Percentiles rank a stretch among this genome's conserved stretches.
Conservation (phyloP, 352 stramenopile species). For the Globisporangium okanoganense region DNA sequence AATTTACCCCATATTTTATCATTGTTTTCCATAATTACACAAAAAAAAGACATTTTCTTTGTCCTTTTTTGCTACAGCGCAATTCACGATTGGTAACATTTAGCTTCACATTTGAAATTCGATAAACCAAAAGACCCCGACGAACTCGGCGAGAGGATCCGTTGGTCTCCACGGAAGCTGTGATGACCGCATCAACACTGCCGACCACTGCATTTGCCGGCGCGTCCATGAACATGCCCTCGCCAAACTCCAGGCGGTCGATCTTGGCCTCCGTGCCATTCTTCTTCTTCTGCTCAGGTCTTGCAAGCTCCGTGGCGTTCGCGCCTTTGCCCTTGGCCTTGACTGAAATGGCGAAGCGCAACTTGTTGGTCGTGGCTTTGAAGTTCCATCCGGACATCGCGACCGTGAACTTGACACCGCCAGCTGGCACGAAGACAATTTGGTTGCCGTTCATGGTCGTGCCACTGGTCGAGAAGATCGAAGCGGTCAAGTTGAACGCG, state of each 20-base stretch:
- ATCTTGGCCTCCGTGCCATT: conserved; percentile 11
- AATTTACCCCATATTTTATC: too few species aligned
- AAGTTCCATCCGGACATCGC: conserved; percentile 32
- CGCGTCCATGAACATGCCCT: conserved; percentile 33
- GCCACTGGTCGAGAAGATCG: conserved; percentile 26
- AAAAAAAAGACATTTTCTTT: too few species aligned
- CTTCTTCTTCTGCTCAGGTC: conserved; percentile 16
- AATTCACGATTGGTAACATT: too few species aligned
- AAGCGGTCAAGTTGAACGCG: conserved; percentile 34
- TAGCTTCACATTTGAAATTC: too few species aligned
- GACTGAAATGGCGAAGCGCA: conserved; percentile 29
- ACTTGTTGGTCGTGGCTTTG: conserved; percentile 12
- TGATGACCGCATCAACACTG: conserved; percentile 17
- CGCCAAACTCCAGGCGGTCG: conserved; percentile 28
- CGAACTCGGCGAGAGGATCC: conserved; percentile 19
- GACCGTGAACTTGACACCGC: conserved; percentile 41
- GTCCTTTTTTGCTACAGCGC: too few species aligned
- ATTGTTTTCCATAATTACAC: too few species aligned
- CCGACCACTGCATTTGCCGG: conserved; percentile 20
- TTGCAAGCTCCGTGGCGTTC: neutral
- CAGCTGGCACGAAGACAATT: conserved; percentile 26
- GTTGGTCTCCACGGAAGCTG: conserved; percentile 19
- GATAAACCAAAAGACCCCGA: conserved; percentile 39
- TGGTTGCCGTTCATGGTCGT: conserved; percentile 31
- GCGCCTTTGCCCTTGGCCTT: conserved; percentile 24